Percentiles rank a stretch among this genome's conserved stretches.
These are phyloP conservation scores for Nephelium lappaceum DNA, from an alignment of 345 rosid genomes.

Conservation along the genomic window DNA sequence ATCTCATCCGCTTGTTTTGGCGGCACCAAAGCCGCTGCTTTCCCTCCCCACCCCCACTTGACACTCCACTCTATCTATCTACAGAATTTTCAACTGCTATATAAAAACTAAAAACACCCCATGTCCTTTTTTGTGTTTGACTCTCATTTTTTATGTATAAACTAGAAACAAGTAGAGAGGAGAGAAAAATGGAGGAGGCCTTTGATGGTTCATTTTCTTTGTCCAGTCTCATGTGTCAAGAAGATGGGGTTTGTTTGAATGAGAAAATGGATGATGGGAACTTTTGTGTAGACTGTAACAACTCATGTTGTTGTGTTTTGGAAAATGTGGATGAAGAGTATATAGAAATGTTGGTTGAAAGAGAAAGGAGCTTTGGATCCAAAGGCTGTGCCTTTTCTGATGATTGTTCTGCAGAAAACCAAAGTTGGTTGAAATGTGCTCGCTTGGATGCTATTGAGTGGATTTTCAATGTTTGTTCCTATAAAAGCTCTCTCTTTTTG, in stretches of 20 bases:
- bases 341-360: slow-evolving; percentile 36
- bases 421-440: slow-evolving; percentile 41
- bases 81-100: slow-evolving; percentile 25
- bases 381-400: slow-evolving; percentile 22
- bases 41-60: slow-evolving; percentile 19
- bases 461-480: slow-evolving; percentile 65
- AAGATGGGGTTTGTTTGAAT: slow-evolving; percentile 45
- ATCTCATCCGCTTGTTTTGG: slow-evolving; percentile 75
- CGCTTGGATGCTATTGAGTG: slow-evolving; percentile 74
- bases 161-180: slow-evolving; percentile 16
- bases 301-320: slow-evolving; percentile 19
- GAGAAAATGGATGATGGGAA: slow-evolving; percentile 29
- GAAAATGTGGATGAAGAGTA: slow-evolving; percentile 48
- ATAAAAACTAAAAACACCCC: slow-evolving; percentile 25
- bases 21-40: slow-evolving; percentile 71
- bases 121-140: slow-evolving; percentile 29
- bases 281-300: neutral
- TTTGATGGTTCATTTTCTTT: slow-evolving; percentile 31
- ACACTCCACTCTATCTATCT: slow-evolving; percentile 8
- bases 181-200: slow-evolving; percentile 42
- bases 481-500: neutral
- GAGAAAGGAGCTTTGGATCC: slow-evolving; percentile 36
- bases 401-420: slow-evolving; percentile 8
- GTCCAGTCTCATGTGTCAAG: slow-evolving; percentile 61
- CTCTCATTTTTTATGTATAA: slow-evolving; percentile 14